Conservation (phyloP, 305 asterid genomes). For the Petunia hybrid region DNA sequence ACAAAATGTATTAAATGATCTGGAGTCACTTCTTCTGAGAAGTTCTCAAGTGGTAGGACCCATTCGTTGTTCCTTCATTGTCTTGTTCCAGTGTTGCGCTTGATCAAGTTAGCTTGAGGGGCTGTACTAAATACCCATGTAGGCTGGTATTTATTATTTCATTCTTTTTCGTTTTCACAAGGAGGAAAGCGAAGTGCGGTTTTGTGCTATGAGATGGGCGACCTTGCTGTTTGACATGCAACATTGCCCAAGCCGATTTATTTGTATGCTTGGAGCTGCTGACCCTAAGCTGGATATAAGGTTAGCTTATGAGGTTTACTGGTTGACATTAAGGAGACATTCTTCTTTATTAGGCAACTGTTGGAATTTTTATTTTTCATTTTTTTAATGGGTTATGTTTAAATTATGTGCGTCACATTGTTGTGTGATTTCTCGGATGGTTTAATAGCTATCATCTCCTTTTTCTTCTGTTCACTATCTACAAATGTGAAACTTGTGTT, state of each 20-base stretch:
- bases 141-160: conserved; percentile 30
- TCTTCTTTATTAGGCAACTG: conserved; percentile 1
- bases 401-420: conserved; percentile 6
- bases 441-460: conserved; percentile 11
- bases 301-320: conserved; percentile 48
- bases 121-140: not conserved
- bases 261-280: conserved; percentile 96
- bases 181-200: conserved; percentile 99
- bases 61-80: conserved; percentile 35
- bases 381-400: conserved; percentile 5
- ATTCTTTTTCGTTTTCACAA: conserved; percentile 42
- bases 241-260: conserved; percentile 97
- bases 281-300: conserved; percentile 94
- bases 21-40: conserved; percentile 79
- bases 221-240: conserved; percentile 78
- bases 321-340: not conserved
- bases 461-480: not conserved
- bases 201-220: conserved; percentile 98
- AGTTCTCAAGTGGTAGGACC: conserved; percentile 77
- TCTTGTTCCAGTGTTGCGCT: conserved; percentile 29
- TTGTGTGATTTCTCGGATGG: conserved; percentile 26
- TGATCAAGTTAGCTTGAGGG: conserved; percentile 26
- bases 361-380: not conserved
- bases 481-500: conserved; percentile 34
- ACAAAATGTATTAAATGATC: conserved; percentile 69